Evolutionary conservation across 495 filamentous ascomycete species (phyloP), one percentile per base, ranked within the genome.

Genomic region (Trichoderma asperelloides): DNA sequence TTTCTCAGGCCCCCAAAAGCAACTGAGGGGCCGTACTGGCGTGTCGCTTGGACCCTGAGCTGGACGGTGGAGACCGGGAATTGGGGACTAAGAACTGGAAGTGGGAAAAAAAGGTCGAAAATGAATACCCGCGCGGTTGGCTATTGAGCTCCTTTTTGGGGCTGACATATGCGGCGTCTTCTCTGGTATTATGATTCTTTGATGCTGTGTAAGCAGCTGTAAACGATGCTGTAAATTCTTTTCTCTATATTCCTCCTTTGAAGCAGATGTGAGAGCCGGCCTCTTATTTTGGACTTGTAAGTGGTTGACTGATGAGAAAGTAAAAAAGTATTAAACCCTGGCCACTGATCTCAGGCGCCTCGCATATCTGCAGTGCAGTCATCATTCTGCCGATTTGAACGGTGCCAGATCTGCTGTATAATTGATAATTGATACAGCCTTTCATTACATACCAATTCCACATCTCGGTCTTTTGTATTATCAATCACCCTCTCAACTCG

Each of bases 81-180:
- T 5, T n/a, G 13, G 43, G n/a, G n/a, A 12, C 15, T 27, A 25
- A 13, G 27, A 23, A 60, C 3, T 51, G 21, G 47, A 18, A 51
- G 47, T 16, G 16, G 47, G 15, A 25, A 60, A 60, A 30, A 60
- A 60, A 9, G 18, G 2, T 47, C 15, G 21, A 25, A n/a, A 23
- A n/a, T 11, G 23, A 25, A 28, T 60, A 60, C 55, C 55, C 55
- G 55, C 55, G 55, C 55, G 55, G 55, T 30, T 60, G 55, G 55
- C 23, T 12, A 60, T 13, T 60, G 55, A 30, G 13, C 2, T 3
- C 11, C 30, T 6, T 30, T 28, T 0, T 4, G 23, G 25, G 23
- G 27, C 18, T 55, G 27, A 12, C 27, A 60, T 13, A 13, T 11
- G 15, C 8, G 27, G 55, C 21, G 21, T 11, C 49, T 55, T 51